These are phyloP conservation scores for Trichoderma aggressivum DNA, from an alignment of 2,329 filamentous ascomycete species.

Conservation along the genomic window DNA sequence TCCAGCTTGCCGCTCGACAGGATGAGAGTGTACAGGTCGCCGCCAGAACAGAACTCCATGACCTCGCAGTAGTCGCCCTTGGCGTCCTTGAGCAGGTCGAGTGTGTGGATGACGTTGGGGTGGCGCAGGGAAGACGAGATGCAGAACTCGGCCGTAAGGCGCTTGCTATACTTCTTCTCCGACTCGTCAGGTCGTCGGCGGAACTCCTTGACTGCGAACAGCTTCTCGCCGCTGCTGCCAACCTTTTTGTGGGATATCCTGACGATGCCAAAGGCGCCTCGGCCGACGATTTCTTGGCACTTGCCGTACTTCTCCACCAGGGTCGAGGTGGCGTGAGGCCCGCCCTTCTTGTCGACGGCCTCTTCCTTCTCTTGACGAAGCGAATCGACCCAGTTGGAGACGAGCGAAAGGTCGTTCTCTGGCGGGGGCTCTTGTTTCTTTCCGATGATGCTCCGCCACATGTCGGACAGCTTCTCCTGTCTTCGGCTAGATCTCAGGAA, in stretches of 20 bases:
- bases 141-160: slow-evolving; percentile 94
- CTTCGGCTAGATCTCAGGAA: slow-evolving; percentile 84
- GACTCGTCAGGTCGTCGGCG: slow-evolving; percentile 90
- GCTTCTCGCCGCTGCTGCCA: slow-evolving; percentile 76
- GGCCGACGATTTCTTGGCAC: slow-evolving; percentile 93
- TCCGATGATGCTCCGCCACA: slow-evolving; percentile 83
- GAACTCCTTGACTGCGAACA: slow-evolving; percentile 98
- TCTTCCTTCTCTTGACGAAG: slow-evolving; percentile 86
- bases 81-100: slow-evolving; percentile 90
- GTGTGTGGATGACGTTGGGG: slow-evolving; percentile 95
- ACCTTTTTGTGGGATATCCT: slow-evolving; percentile 95
- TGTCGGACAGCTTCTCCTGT: slow-evolving; percentile 90
- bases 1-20: slow-evolving; percentile 88
- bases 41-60: slow-evolving; percentile 98
- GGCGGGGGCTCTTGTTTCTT: slow-evolving; percentile 72
- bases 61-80: slow-evolving; percentile 99
- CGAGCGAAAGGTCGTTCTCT: slow-evolving; percentile 83
- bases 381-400: slow-evolving; percentile 95
- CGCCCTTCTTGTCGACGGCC: slow-evolving; percentile 74
- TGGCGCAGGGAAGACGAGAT: slow-evolving; percentile 96
- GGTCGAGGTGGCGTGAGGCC: slow-evolving; percentile 66
- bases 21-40: slow-evolving; percentile 91
- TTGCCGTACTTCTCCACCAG: slow-evolving; percentile 97
- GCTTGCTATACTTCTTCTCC: slow-evolving; percentile 96
- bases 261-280: slow-evolving; percentile 95